Percentiles rank a stretch among this genome's conserved stretches.
These are phyloP conservation scores for Dactylellina parvicollis DNA, from an alignment of 2,329 filamentous ascomycete species.

Conservation along the genomic window DNA sequence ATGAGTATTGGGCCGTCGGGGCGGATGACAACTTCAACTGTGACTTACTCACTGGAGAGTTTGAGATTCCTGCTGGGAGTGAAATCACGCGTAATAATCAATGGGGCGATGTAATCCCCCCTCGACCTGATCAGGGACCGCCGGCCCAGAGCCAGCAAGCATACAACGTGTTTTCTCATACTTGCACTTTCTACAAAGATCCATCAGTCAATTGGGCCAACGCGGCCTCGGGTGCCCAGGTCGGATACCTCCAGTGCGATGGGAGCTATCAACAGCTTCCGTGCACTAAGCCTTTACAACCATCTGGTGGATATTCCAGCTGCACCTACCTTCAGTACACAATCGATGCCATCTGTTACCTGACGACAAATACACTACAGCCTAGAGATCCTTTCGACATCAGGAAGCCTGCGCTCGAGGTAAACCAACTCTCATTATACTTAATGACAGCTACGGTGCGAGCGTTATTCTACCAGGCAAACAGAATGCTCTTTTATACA, in stretches of 20 bases:
- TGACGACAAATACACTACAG: conserved; percentile 12
- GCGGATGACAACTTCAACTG: neutral
- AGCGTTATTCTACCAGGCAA: conserved; percentile 12
- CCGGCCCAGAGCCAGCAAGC: neutral
- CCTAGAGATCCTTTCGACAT: conserved; percentile 1
- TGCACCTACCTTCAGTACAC: conserved; percentile 9
- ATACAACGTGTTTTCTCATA: neutral
- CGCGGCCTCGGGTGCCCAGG: neutral
- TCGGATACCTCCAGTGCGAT: conserved; percentile 4
- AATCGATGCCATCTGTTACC: conserved; percentile 20
- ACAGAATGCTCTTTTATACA: conserved; percentile 34
- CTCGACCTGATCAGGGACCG: neutral
- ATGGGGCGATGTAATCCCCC: conserved; percentile 1
- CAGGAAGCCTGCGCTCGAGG: neutral
- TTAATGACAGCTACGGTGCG: neutral
- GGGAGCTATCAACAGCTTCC: neutral
- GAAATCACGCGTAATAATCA: conserved; percentile 1
- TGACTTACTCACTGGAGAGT: neutral
- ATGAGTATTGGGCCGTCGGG: neutral
- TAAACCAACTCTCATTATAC: neutral
- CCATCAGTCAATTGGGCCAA: neutral
- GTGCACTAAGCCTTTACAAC: conserved; percentile 4
- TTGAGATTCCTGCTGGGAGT: neutral
- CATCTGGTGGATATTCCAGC: neutral
- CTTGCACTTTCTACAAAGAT: neutral